Evolutionary conservation across 345 rosid species (phyloP), one percentile per base, ranked within the genome.

Genomic region (Capsella bursapastoris): DNA sequence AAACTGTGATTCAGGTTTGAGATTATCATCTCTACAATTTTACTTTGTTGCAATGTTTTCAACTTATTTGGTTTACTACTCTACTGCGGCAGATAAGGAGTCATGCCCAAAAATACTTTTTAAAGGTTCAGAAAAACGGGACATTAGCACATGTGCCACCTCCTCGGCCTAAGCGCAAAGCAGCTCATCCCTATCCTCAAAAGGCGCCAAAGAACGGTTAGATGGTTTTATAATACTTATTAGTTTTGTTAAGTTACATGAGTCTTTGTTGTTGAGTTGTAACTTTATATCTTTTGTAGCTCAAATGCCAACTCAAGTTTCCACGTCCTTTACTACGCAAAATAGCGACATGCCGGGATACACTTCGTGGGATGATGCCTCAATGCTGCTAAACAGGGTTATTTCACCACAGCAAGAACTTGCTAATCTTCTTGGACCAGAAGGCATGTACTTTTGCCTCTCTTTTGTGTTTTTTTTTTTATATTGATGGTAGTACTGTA

Each of bases 111-210:
- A 94, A 94, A 78, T 94, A 91, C 81, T 94, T 94, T 82, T 62
- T 94, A 83, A 94, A 94, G 86, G 96, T 94, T 73, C 97, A 94
- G 73, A 94, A 94, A 83, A 91, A 88, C 18, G 98, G 98, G 56
- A 80, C 98, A 18, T 58, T 81, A 49, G 97, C 96, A 5, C 98
- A 94, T 70, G 97, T 91, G 12, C 98, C 98, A 40, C 96, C 98
- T 18, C 98, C 98, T 68, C 89, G 97, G 10, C 98, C 98, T 49
- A 94, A 94, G 81, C 95, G 96, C 81, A 94, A 94, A 87, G 96
- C 98, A 57, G 61, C 93, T 15, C 97, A 94, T 74, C 98, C 98
- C 8, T 94, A 91, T 82, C 98, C 97, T 2, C 97, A 94, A 63
- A 94, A 94, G 77, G 96, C 96, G 2, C 81, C 97, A 0, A 94